Percentiles rank a stretch among this genome's conserved stretches.
Evolutionary conservation across 2,329 filamentous ascomycete species (phyloP).

Genomic region (Fusarium begoniae): DNA sequence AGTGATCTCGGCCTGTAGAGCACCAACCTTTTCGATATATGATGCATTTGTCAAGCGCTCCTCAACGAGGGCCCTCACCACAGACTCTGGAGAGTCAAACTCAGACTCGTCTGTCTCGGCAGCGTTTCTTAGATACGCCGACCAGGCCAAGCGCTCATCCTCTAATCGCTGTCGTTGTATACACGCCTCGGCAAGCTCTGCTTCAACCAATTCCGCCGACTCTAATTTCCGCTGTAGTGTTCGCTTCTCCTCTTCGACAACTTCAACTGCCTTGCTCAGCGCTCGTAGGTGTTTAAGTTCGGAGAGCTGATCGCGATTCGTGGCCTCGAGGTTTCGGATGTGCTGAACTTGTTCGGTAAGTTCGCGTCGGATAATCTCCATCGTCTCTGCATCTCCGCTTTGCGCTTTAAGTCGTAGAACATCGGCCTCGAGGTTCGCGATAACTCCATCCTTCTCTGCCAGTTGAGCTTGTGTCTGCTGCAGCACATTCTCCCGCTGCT

Average conservation of each 20-base stretch:
- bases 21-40: slow-evolving; percentile 82
- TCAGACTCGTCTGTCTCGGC: slow-evolving; percentile 69
- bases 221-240: slow-evolving; percentile 81
- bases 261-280: slow-evolving; percentile 84
- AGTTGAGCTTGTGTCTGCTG: slow-evolving; percentile 73
- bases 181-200: slow-evolving; percentile 80
- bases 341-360: slow-evolving; percentile 92
- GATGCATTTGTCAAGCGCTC: slow-evolving; percentile 83
- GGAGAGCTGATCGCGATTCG: slow-evolving; percentile 78
- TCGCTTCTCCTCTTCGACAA: slow-evolving; percentile 95
- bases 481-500: slow-evolving; percentile 64
- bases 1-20: slow-evolving; percentile 78
- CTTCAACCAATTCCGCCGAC: slow-evolving; percentile 76
- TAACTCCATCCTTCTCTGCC: slow-evolving; percentile 72
- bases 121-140: slow-evolving; percentile 80
- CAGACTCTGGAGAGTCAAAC: slow-evolving; percentile 87
- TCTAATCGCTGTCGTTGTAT: slow-evolving; percentile 88
- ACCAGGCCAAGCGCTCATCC: slow-evolving; percentile 88
- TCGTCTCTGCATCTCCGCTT: slow-evolving; percentile 84
- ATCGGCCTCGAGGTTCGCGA: slow-evolving; percentile 82
- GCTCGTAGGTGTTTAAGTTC: slow-evolving; percentile 87
- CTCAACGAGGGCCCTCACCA: slow-evolving; percentile 84
- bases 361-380: slow-evolving; percentile 86
- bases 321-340: slow-evolving; percentile 82
- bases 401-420: slow-evolving; percentile 86